Base-by-base conservation (phyloP, 768 basidiomycete species). In the Kwoniella mangroviensis region DNA sequence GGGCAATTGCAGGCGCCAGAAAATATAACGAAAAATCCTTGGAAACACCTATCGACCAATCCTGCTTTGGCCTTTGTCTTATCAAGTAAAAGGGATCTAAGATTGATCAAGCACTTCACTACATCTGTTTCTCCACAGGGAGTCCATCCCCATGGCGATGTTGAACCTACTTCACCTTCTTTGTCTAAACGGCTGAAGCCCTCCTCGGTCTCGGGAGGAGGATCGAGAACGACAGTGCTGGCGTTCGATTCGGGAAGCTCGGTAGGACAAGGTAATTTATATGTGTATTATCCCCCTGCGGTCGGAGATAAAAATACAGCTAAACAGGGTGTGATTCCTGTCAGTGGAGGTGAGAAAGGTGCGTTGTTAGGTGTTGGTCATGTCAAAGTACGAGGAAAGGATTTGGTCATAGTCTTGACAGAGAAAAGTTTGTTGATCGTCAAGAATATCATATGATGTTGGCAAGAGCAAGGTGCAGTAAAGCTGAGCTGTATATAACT, bases 11-110 rank as follows among this genome's bases (percentile, higher is more conserved):
- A 34, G 9, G 9, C 34, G 0, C 34, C 4, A 2, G 40, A 15
- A 7, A 63, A 72, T n/a, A 67, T 73, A 1, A 52, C 53, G 21
- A 69, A 61, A 26, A 28, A 60, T 4, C 58, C 73, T 24, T 84
- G 82, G 81, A 67, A 40, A 61, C 96, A 99, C 81, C 84, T 84
- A 4, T 86, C 89, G n/a, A 98, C 96, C 0, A 94, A 89, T 82
- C 89, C 91, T 21, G 96, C 94, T 0, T 87, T 99, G 26, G 88
- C 93, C 0, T 99, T 98, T 79, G 96, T 99, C 51, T 86, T 99
- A 60, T 93, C 93, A 10, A 93, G 92, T 13, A 98, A 98, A 80
- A 89, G 88, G 34, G 93, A 98, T 81, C 89, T 91, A 0, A 89
- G 93, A 21, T 94, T 95, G 84, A 92, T 92, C 1, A 88, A 91